Evolutionary conservation across 805 yeast species (phyloP).

Genomic region (Ogataea pilisensis): DNA sequence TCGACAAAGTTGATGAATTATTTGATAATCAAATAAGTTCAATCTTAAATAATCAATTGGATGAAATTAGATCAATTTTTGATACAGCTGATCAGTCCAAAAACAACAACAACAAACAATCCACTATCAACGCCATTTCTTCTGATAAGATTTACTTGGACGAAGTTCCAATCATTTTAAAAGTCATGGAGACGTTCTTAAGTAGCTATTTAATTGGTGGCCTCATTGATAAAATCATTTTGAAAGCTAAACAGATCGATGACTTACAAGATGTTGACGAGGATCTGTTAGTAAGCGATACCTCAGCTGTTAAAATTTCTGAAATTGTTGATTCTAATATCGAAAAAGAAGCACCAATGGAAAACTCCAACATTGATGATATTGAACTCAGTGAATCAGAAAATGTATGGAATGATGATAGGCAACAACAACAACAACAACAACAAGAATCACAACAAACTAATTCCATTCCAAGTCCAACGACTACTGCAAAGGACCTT

Average conservation of each 20-base stretch:
- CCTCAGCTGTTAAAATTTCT: conserved; percentile 20
- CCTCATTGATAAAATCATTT: conserved; percentile 28
- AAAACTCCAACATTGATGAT: conserved; percentile 1
- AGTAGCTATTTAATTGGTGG: conserved; percentile 34
- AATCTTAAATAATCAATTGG: conserved; percentile 24
- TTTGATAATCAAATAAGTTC: conserved; percentile 16
- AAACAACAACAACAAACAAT: not conserved
- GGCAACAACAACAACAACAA: not conserved
- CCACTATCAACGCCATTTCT: too few relatives aligned
- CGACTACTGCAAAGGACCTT: too few relatives aligned
- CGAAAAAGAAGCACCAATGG: not conserved
- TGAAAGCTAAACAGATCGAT: conserved; percentile 32
- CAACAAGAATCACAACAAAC: not conserved
- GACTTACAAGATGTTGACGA: not conserved
- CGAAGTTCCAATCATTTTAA: conserved; percentile 33
- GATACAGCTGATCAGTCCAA: conserved; percentile 1
- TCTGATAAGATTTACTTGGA: conserved; percentile 15
- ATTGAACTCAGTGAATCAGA: not conserved
- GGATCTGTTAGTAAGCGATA: conserved; percentile 5
- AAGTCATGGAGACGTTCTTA: conserved; percentile 32
- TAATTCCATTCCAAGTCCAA: not conserved
- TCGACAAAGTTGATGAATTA: conserved; percentile 20
- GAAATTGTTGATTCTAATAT: conserved; percentile 22
- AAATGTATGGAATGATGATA: conserved; percentile 1
- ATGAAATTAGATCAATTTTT: conserved; percentile 28